Percentiles rank a stretch among this genome's conserved stretches.
These are phyloP conservation scores for Aspergillus arachidicola DNA, from an alignment of 2,329 filamentous ascomycete species.

Conservation along the genomic window DNA sequence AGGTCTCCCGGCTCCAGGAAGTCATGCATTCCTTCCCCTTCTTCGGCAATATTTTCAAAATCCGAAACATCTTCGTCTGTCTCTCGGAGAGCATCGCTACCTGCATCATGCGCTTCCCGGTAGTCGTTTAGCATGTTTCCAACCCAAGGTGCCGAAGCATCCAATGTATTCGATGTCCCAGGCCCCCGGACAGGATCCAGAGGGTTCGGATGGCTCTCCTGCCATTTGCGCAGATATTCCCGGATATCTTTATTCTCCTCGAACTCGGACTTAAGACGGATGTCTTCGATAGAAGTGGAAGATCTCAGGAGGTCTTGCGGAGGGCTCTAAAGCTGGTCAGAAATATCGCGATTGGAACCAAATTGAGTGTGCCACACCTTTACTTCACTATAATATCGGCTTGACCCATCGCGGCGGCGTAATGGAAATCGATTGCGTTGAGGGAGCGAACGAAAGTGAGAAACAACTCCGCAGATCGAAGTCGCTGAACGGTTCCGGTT, in stretches of 20 bases:
- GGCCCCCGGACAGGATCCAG: conserved; percentile 34
- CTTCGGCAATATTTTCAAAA: conserved; percentile 29
- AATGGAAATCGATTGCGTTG: neutral
- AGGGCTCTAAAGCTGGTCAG: neutral
- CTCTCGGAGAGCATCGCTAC: conserved; percentile 28
- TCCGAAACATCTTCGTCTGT: conserved; percentile 30
- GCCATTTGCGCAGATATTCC: conserved; percentile 46
- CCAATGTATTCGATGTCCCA: conserved; percentile 17
- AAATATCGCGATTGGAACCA: neutral
- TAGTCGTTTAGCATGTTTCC: conserved; percentile 40
- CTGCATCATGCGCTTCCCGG: conserved; percentile 28
- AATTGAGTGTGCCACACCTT: neutral
- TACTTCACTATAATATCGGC: neutral
- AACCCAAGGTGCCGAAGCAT: conserved; percentile 21
- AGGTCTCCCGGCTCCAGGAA: conserved; percentile 46
- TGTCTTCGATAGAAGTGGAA: conserved; percentile 27
- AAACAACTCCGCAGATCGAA: conserved; percentile 5
- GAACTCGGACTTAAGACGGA: conserved; percentile 36
- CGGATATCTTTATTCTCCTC: conserved; percentile 42
- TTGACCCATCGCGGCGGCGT: neutral
- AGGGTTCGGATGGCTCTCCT: conserved; percentile 30
- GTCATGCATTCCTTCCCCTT: conserved; percentile 30
- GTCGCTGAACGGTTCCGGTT: neutral
- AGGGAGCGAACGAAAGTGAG: neutral
- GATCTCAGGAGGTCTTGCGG: conserved; percentile 8